Base-by-base conservation (phyloP, 805 yeast genomes). In the Nakazawaea ishiwadae region DNA sequence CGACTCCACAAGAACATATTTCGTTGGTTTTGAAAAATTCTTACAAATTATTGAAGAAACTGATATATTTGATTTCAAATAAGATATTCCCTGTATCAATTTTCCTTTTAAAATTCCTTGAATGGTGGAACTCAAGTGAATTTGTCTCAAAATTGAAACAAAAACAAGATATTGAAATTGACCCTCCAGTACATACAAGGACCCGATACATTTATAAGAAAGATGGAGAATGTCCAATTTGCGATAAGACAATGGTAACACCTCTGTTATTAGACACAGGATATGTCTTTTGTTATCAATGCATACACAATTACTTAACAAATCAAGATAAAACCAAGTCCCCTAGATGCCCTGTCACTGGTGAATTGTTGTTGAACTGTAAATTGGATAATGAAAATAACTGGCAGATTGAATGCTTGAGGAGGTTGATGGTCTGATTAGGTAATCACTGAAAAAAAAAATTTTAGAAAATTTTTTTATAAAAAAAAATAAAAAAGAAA, bases 241-340 rank as follows among this genome's bases (percentile, higher is more conserved):
- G 98, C 55, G 61, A 72, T 20, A 60, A 76, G 9, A 65, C 58
- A 14, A 75, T 89, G 11, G 74, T 73, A 24, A 88, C 86, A 51
- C 96, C 96, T 3, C 87, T 96, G 0, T 76, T 84, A 10, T 77
- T 91, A 27, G 98, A 90, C 56, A 88, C 98, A 0, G 99, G 99
- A 0, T 81, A 79, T 48, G 95, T 88, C 0, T 85, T 83, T 51
- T 89, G 96, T 60, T 89, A 90, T 59, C 78, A 86, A 10, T 93
- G 98, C 60, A 87, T 90, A 12, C 78, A 77, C 53, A 73, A 75
- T 37, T 75, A 76, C 53, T 65, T 90, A 34, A 68, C 75, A 21
- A 70, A 69, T 35, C 72, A 66, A 1, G 65, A 61, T 40, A 62
- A 66, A 16, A 52, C 55, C 14, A 64, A 65, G 14, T 85, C 83